Conservation (phyloP, 257 asterid genomes). For the Linaria vulgaris region DNA sequence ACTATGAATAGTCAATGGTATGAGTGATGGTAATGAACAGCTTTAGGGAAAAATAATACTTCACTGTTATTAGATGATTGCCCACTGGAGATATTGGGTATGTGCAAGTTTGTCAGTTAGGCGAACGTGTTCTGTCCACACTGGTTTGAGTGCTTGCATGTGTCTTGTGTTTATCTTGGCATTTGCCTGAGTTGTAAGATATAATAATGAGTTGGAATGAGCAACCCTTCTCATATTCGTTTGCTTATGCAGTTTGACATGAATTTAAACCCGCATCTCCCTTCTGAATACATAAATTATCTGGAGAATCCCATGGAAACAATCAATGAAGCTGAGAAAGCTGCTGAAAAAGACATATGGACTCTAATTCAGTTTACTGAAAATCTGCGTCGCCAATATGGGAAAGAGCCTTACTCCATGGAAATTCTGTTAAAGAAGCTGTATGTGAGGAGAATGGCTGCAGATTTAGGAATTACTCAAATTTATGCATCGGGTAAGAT, state of each 20-base stretch:
- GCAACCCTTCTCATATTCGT: conserved; percentile 10
- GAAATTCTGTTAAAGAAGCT: conserved; percentile 90
- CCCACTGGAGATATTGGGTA: not conserved
- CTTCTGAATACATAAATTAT: conserved; percentile 89
- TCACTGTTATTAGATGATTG: not conserved
- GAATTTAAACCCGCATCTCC: conserved; percentile 81
- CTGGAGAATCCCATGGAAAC: conserved; percentile 89
- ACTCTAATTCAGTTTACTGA: conserved; percentile 81
- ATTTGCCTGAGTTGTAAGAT: not conserved
- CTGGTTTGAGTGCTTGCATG: conserved; percentile 15
- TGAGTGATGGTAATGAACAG: not conserved
- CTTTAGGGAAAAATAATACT: not conserved
- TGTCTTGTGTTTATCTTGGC: not conserved
- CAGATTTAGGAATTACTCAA: conserved; percentile 80
- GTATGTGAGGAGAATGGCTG: conserved; percentile 92
- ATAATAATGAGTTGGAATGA: not conserved
- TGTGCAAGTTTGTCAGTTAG: not conserved
- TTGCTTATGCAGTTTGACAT: conserved; percentile 60
- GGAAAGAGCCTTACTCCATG: conserved; percentile 96
- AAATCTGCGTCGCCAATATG: conserved; percentile 79
- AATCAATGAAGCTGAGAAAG: conserved; percentile 75
- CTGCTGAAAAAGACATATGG: conserved; percentile 85
- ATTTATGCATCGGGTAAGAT: conserved; percentile 74
- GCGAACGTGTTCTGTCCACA: conserved; percentile 1
- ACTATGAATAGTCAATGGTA: not conserved